phyloP scores from a whole-genome alignment of 2,329 filamentous ascomycete genomes.

The Capronia coronata region DNA sequence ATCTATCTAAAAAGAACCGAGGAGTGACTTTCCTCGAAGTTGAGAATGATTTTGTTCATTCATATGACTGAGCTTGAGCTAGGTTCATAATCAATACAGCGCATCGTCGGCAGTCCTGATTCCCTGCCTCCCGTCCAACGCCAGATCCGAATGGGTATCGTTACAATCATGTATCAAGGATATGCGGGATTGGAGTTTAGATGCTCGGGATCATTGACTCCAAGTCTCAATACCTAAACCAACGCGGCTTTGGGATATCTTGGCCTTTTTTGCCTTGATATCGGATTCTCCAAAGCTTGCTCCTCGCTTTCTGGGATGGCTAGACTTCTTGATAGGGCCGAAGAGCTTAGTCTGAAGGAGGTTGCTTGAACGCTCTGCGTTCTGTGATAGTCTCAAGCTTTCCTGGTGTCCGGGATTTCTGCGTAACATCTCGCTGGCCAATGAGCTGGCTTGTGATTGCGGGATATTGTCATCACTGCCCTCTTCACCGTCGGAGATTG shows the following conservation, averaged over 20 bases:
- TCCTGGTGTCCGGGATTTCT: constrained; percentile 44
- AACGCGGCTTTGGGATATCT: constrained; percentile 44
- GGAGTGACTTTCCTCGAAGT: not conserved
- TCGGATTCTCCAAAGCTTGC: constrained; percentile 35
- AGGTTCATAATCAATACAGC: constrained; percentile 26
- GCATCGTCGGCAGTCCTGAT: not conserved
- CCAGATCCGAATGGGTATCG: constrained; percentile 22
- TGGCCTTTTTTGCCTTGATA: constrained; percentile 45
- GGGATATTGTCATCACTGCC: constrained; percentile 60
- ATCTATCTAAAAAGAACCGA: not conserved
- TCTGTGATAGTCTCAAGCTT: constrained; percentile 32
- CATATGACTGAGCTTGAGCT: constrained; percentile 26
- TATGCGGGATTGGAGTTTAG: constrained; percentile 7
- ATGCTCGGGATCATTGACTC: constrained; percentile 18
- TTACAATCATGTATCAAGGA: constrained; percentile 13
- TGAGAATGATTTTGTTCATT: constrained; percentile 11
- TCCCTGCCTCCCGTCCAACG: constrained; percentile 2
- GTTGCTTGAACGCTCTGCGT: constrained; percentile 40
- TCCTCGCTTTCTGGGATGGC: constrained; percentile 40
- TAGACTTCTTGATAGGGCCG: constrained; percentile 54
- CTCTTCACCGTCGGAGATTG: constrained; percentile 52
- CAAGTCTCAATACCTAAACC: constrained; percentile 52
- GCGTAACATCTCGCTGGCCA: constrained; percentile 67
- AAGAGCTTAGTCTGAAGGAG: constrained; percentile 58
- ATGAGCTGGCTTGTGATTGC: constrained; percentile 71